Evolutionary conservation across 2,329 filamentous ascomycete genomes (phyloP), one percentile per base, ranked within the genome.

Genomic region (Claviceps sorghi): DNA sequence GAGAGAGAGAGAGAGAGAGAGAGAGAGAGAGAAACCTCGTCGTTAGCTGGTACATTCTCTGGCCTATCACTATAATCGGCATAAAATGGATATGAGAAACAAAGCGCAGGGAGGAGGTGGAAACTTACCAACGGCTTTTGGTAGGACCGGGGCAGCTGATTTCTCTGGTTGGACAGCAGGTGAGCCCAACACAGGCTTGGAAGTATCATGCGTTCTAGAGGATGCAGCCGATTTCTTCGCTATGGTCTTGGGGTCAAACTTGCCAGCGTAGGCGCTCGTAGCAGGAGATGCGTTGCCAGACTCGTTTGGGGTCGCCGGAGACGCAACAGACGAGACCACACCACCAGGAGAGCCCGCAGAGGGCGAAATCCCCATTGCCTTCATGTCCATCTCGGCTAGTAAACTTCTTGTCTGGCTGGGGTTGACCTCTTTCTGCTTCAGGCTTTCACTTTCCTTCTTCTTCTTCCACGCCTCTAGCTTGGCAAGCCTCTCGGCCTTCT

Each of bases 391-490:
- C 66, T 85, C 80, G 60, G 83, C 81, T 53, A 85, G 71, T 52
- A 88, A 77, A 60, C 78, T 85, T 59, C 80, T 75, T 41, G 83
- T 78, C 57, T 80, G 82, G 53, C 78, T 79, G 42, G 79, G 73
- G 51, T 80, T 80, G 45, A 82, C 76, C 60, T 85, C 79, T 61
- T 80, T 82, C 63, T 86, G 80, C 64, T 87, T 87, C 56, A 78
- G 78, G 60, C 84, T 83, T 59, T 84, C 83, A 63, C 82, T 81
- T 57, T 88, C 86, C 64, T 88, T 84, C 69, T 90, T 91, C 68
- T 88, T 86, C 70, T 95, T 95, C 90, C 89, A 95, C 53, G 87
- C 86, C 65, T 91, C 87, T 30, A 95, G 70, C 64, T 88, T 90
- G 30, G 87, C 87, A 44, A 89, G 74, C 56, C 86, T 76, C 66